Evolutionary conservation across 352 stramenopile genomes (phyloP), one percentile per base, ranked within the genome.

Genomic region (Phytopythium aichiense): DNA sequence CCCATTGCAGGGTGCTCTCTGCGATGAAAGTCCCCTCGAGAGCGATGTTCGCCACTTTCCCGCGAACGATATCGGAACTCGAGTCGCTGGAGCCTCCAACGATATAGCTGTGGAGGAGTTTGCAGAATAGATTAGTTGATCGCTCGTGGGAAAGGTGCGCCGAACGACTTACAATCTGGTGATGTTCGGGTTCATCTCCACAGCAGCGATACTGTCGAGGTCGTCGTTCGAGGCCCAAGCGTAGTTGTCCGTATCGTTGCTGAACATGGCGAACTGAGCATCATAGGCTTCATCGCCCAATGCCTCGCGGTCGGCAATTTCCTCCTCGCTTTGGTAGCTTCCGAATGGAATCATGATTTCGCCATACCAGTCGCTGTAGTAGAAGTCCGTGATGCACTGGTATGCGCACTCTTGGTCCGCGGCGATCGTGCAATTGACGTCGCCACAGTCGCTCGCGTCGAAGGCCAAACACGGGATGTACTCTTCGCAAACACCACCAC

Each of bases 171-270:
- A 57, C 30, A 57, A 13, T 6, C 4, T 40, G 59, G 25, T 61
- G 18, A 60, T 53, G 30, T 45, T 22, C 42, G 59, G 52, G 13
- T 65, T 64, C n/a, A 74, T 31, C 20, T 53, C 54, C 42, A 68
- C 58, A 0, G 50, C 63, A 18, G 50, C 60, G 15, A 74, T 56
- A 11, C 50, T 52, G 31, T 64, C 56, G 25, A 77, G 61, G n/a
- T 63, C 57, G 38, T 72, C 61, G 37, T 77, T 77, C 54, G 57
- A 71, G 0, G 58, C 70, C n/a, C 52, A 74, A 5, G 67, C 66
- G 64, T 64, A 74, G 18, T 50, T 51, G n/a, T 59, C 62, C 42
- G 70, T 73, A 16, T 62, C 62, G 43, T 74, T 62, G 2, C 45
- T 28, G 33, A 71, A 73, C 4, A 54, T 49, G 31, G 48, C 48